Conservation (phyloP, 108 stramenopile genomes). For the Stephanodiscus triporus region DNA sequence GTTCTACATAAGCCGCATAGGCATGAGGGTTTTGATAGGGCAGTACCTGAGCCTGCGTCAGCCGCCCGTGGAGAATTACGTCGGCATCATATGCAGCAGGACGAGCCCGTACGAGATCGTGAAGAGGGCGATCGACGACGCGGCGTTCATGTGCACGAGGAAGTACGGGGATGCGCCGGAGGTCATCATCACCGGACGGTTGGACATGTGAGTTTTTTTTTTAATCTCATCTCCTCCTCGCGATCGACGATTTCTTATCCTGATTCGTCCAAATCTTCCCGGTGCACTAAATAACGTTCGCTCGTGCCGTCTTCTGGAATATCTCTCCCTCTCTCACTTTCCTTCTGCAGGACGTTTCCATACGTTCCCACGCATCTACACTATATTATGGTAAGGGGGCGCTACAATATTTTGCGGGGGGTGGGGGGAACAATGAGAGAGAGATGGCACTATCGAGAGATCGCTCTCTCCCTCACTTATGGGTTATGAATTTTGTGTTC, state of each 20-base stretch:
- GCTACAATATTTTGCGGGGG: too few relatives aligned
- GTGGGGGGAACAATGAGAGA: neutral
- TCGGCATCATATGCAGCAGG: slow-evolving; percentile 85
- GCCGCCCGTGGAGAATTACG: slow-evolving; percentile 88
- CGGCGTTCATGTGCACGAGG: slow-evolving; percentile 95
- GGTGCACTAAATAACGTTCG: too few relatives aligned
- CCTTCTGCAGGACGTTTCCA: slow-evolving; percentile 73
- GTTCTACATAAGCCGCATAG: slow-evolving; percentile 97
- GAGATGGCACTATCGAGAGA: neutral
- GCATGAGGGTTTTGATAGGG: slow-evolving; percentile 98
- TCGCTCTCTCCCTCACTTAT: too few relatives aligned
- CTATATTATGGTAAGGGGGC: slow-evolving; percentile 38
- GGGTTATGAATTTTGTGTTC: too few relatives aligned
- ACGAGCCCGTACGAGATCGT: slow-evolving; percentile 96
- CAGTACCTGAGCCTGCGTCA: slow-evolving; percentile 91
- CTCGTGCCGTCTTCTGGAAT: neutral
- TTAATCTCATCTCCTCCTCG: neutral
- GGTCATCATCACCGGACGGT: slow-evolving; percentile 92
- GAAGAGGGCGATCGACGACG: slow-evolving; percentile 95
- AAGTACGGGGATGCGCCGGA: slow-evolving; percentile 99
- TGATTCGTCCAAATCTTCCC: neutral
- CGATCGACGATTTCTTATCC: neutral
- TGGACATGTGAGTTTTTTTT: slow-evolving; percentile 72
- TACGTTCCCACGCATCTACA: slow-evolving; percentile 90
- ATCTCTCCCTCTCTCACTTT: neutral